These are phyloP conservation scores for Nyssa sinensis DNA, from an alignment of 148 eudicot genomes.

Conservation along the genomic window DNA sequence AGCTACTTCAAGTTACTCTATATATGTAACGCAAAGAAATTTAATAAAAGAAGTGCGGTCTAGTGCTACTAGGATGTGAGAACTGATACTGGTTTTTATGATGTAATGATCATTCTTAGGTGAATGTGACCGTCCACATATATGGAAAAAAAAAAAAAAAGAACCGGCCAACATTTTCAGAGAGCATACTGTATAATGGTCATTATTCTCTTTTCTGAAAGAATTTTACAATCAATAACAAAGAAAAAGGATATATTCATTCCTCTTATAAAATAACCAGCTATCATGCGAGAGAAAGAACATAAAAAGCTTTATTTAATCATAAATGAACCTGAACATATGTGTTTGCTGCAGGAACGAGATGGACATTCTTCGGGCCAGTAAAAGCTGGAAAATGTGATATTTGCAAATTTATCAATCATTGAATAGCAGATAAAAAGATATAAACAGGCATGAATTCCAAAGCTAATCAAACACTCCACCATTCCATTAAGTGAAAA, in stretches of 20 bases:
- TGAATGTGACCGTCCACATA: too few relatives aligned
- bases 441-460: background rate
- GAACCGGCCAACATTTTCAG: too few relatives aligned
- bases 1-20: too few relatives aligned
- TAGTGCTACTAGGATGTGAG: too few relatives aligned
- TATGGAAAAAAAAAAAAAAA: too few relatives aligned
- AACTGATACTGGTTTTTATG: too few relatives aligned
- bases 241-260: background rate
- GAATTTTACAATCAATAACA: too few relatives aligned
- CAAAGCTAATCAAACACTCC: background rate
- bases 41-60: too few relatives aligned
- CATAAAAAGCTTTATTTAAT: background rate
- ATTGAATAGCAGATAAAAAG: background rate
- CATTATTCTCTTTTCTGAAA: too few relatives aligned
- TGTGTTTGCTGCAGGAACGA: conserved; percentile 68
- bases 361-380: conserved; percentile 61
- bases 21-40: too few relatives aligned
- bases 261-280: background rate
- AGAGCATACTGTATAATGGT: too few relatives aligned
- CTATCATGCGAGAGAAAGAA: background rate
- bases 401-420: conserved; percentile 9
- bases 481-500: background rate
- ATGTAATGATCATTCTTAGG: too few relatives aligned
- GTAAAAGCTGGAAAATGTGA: conserved; percentile 51
- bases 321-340: conserved; percentile 65